These are phyloP conservation scores for Nicotiana rustica DNA, from an alignment of 305 asterid species.

Conservation along the genomic window DNA sequence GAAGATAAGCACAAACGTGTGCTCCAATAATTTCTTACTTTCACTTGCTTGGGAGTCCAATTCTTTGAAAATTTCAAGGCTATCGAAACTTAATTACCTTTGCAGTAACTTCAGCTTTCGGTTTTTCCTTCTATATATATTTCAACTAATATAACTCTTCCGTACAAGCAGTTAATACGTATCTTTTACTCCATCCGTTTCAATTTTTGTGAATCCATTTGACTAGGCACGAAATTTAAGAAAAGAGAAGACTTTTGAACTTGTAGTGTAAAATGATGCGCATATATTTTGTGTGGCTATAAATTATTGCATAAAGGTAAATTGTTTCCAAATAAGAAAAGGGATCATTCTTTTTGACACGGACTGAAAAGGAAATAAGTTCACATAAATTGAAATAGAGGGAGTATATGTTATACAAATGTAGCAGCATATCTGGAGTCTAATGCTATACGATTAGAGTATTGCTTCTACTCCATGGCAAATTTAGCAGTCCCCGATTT, in stretches of 20 bases:
- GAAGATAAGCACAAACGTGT: neutral
- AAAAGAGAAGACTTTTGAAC: too few relatives aligned
- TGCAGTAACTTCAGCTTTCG: neutral
- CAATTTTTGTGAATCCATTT: too few relatives aligned
- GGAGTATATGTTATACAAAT: neutral
- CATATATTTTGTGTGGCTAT: too few relatives aligned
- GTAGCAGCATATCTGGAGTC: neutral
- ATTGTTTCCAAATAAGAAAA: too few relatives aligned
- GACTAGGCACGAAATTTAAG: too few relatives aligned
- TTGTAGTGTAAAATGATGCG: too few relatives aligned
- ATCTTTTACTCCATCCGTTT: neutral
- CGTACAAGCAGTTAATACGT: neutral
- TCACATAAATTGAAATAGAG: too few relatives aligned
- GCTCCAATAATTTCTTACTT: neutral
- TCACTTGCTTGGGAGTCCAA: neutral
- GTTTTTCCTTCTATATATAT: neutral
- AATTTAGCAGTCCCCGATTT: neutral
- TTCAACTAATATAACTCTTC: slow-evolving; percentile 1
- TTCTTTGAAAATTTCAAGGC: neutral
- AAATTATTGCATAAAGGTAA: too few relatives aligned
- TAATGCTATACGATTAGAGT: neutral
- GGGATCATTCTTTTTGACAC: too few relatives aligned
- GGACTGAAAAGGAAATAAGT: too few relatives aligned
- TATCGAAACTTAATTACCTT: neutral
- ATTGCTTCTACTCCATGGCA: neutral